These are phyloP conservation scores for Aspergillus olivimuriae DNA, from an alignment of 495 filamentous ascomycete species.

Conservation along the genomic window DNA sequence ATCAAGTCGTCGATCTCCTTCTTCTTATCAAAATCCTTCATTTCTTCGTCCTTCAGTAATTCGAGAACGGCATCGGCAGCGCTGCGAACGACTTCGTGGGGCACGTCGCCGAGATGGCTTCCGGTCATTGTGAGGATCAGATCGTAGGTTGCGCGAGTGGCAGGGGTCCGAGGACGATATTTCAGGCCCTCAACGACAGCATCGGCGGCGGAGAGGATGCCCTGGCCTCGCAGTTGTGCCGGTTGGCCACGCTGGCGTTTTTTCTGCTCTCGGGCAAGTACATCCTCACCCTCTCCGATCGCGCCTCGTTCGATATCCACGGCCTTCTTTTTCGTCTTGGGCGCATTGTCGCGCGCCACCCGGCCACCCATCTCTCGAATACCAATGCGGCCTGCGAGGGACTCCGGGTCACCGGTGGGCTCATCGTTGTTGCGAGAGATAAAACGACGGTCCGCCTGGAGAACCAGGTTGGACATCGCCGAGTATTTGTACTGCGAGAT, in stretches of 20 bases:
- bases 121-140: constrained; percentile 89
- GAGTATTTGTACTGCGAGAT: constrained; percentile 99
- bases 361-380: constrained; percentile 91
- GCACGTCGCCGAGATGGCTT: constrained; percentile 84
- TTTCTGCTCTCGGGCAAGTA: constrained; percentile 77
- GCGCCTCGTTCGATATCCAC: constrained; percentile 67
- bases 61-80: constrained; percentile 93
- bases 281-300: constrained; percentile 78
- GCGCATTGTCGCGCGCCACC: constrained; percentile 69
- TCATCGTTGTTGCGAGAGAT: constrained; percentile 88
- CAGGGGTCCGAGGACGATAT: constrained; percentile 86
- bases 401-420: constrained; percentile 94
- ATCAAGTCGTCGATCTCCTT: constrained; percentile 93
- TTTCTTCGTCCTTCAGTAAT: constrained; percentile 84
- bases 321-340: constrained; percentile 67
- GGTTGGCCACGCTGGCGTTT: constrained; percentile 76
- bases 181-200: constrained; percentile 75
- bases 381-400: constrained; percentile 85
- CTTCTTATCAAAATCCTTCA: constrained; percentile 98
- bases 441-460: constrained; percentile 97
- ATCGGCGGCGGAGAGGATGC: constrained; percentile 79
- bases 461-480: constrained; percentile 99
- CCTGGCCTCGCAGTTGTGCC: constrained; percentile 65
- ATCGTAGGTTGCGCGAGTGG: constrained; percentile 92
- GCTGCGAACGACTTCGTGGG: constrained; percentile 84